A percentile compares a stretch with the other conserved stretches of the same genome.
Evolutionary conservation across 2,329 filamentous ascomycete species (phyloP).

Genomic region (Colletotrichum chrysophilum): DNA sequence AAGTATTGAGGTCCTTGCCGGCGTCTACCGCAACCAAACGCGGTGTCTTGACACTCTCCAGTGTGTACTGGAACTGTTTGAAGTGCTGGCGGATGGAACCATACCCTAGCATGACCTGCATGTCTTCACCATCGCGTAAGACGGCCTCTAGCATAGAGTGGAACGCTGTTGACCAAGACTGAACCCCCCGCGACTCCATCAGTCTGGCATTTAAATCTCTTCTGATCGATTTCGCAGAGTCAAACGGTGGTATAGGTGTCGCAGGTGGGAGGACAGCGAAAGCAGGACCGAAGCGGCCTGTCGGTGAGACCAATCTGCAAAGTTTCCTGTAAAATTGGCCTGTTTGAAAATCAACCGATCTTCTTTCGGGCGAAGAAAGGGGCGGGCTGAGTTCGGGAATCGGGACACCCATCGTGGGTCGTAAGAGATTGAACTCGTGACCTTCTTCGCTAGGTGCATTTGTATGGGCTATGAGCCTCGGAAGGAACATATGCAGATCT

Average conservation of each 20-base stretch:
- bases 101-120: constrained; percentile 63
- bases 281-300: constrained; percentile 53
- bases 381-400: constrained; percentile 40
- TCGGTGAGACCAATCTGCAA: constrained; percentile 48
- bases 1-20: constrained; percentile 53
- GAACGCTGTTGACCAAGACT: constrained; percentile 63
- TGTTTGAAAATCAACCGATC: constrained; percentile 48
- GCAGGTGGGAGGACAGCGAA: constrained; percentile 35
- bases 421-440: constrained; percentile 48
- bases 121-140: constrained; percentile 65
- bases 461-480: constrained; percentile 45
- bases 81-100: constrained; percentile 58
- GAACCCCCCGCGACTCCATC: constrained; percentile 12
- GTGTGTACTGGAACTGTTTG: constrained; percentile 48
- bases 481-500: constrained; percentile 29
- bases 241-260: not conserved
- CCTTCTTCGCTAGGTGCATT: constrained; percentile 30
- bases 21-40: constrained; percentile 61
- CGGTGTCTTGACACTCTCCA: constrained; percentile 58
- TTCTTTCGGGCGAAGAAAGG: constrained; percentile 39
- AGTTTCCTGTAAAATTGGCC: constrained; percentile 52
- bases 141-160: constrained; percentile 60
- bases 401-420: constrained; percentile 39
- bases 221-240: not conserved
- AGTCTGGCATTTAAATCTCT: constrained; percentile 11